Conservation (phyloP, 2,329 filamentous ascomycete species). For the Penicillium sp. region DNA sequence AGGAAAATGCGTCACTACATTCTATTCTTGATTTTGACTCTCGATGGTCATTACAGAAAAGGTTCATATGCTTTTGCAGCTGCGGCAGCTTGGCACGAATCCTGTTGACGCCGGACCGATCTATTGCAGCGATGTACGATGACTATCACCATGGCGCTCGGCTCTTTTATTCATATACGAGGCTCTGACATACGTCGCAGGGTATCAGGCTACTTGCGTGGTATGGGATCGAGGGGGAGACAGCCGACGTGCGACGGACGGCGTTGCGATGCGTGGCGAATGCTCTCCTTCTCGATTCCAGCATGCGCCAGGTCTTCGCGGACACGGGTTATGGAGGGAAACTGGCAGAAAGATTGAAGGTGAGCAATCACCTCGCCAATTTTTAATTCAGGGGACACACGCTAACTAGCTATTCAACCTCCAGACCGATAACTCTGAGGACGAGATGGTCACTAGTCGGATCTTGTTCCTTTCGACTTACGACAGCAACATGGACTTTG, state of each 20-base stretch:
- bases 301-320: slow-evolving; percentile 71
- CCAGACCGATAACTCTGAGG: slow-evolving; percentile 70
- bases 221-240: slow-evolving; percentile 71
- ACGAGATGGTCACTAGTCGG: slow-evolving; percentile 82
- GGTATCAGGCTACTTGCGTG: slow-evolving; percentile 72
- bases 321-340: slow-evolving; percentile 68
- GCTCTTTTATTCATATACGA: background rate
- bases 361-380: slow-evolving; percentile 11
- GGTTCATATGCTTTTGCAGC: slow-evolving; percentile 55
- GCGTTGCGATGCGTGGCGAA: slow-evolving; percentile 84
- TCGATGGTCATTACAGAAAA: slow-evolving; percentile 29
- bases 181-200: slow-evolving; percentile 47
- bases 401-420: slow-evolving; percentile 11
- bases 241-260: slow-evolving; percentile 67
- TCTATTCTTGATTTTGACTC: slow-evolving; percentile 8
- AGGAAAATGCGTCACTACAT: background rate
- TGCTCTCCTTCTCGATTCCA: slow-evolving; percentile 69
- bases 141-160: background rate
- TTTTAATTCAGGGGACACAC: background rate
- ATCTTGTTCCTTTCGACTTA: slow-evolving; percentile 82
- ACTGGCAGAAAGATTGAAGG: slow-evolving; percentile 70
- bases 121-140: slow-evolving; percentile 72
- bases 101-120: slow-evolving; percentile 75
- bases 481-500: slow-evolving; percentile 68
- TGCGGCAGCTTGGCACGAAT: slow-evolving; percentile 79